Evolutionary conservation across 2,329 filamentous ascomycete species (phyloP), one percentile per base, ranked within the genome.

Genomic region (Myriosclerotinia scirpicola): DNA sequence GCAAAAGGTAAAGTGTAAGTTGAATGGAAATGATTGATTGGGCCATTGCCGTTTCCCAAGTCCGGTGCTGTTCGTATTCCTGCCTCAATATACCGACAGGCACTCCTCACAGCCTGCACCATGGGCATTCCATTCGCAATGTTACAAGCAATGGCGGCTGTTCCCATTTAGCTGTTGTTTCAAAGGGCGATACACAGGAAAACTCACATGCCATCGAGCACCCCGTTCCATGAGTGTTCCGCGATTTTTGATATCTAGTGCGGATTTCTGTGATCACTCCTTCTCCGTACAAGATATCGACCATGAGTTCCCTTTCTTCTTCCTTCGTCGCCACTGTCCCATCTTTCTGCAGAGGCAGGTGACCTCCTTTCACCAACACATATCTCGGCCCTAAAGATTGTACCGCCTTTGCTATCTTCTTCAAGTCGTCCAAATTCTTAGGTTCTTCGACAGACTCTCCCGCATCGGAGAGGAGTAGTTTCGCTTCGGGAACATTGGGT

Each of bases 151-250:
- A 93, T 90, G 3, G 90, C 90, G 69, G 90, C 87, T 76, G 44
- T 22, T 53, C 15, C 22, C 26, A n/a, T 15, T 67, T 66, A 66
- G 64, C 42, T 44, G 26, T 20, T 58, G 34, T 58, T 50, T 42
- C 26, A 15, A 34, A 30, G 44, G 38, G 22, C 22, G 5, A 44
- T 44, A 50, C 34, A 26, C 46, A 17, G 9, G 12, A 40, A n/a
- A 40, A 81, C 87, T 80, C 78, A 91, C 89, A 97, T 52, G 95
- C 95, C 68, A 98, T 83, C 12, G 93, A 96, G 76, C 95, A 99
- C 5, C 95, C 95, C 0, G 95, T 98, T 0, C 95, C 95, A 74
- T 99, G 95, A 0, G 94, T 98, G 75, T 94, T 94, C 68, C 82
- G 89, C 11, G 90, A 92, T 12, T 82, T 79, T 69, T 92, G 82